Percentiles rank a stretch among this genome's conserved stretches.
Conservation (phyloP, 2,329 filamentous ascomycete species). For the Phialocephala sp. region DNA sequence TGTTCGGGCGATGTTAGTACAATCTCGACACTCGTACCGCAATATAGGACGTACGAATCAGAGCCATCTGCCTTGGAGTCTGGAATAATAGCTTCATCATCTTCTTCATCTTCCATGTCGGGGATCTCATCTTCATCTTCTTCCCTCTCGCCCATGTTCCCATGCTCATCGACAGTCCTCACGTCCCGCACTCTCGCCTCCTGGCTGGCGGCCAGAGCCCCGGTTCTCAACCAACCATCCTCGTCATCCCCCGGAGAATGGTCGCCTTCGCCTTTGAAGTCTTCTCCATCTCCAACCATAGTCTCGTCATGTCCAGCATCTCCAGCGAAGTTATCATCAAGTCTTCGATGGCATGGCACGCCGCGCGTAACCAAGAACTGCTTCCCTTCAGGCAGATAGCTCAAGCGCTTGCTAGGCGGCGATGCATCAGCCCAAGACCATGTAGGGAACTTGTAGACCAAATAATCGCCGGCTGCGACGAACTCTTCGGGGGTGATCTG, state of each 20-base stretch:
- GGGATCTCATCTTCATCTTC: constrained; percentile 84
- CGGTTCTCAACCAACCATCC: constrained; percentile 91
- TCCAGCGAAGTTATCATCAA: constrained; percentile 92
- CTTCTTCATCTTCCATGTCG: constrained; percentile 97
- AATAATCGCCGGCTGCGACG: constrained; percentile 91
- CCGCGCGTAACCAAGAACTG: constrained; percentile 95
- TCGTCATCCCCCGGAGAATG: constrained; percentile 65
- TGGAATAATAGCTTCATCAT: constrained; percentile 91
- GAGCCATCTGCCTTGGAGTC: constrained; percentile 56
- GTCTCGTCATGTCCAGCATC: constrained; percentile 86
- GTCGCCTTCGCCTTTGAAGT: constrained; percentile 55
- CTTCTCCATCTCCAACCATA: constrained; percentile 80
- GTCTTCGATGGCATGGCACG: constrained; percentile 88
- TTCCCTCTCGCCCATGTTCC: constrained; percentile 79
- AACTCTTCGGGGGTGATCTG: constrained; percentile 99
- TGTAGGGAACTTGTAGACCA: constrained; percentile 98
- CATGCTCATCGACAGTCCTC: constrained; percentile 85
- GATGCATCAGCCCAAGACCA: constrained; percentile 97
- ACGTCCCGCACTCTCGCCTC: constrained; percentile 81
- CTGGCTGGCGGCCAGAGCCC: constrained; percentile 76
- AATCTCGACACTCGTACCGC: neutral
- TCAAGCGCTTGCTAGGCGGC: constrained; percentile 76
- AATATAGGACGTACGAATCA: constrained; percentile 37
- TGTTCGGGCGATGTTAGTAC: constrained; percentile 45
- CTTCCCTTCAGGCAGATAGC: constrained; percentile 84